Base-by-base conservation (phyloP, 331 rosid species). In the Quercus phellos region DNA sequence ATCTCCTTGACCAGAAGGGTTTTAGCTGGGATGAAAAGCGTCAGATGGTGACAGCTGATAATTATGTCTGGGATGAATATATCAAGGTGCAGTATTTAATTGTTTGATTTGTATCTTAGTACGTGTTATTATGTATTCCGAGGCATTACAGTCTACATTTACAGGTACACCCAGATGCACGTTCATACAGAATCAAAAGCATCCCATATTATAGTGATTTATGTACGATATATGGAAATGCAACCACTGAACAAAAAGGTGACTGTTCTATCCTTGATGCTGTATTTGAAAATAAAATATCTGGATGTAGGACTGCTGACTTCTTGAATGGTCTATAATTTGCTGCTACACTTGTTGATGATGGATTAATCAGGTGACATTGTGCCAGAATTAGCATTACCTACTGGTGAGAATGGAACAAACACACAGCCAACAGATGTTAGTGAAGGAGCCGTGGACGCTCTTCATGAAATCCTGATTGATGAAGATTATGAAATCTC, bases 11-110 rank as follows among this genome's bases (percentile, higher is more conserved):
- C 73, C 86, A 77, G 78, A 79, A 72, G 29, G 93, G 93, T 66
- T 92, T 90, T 80, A 81, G 80, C 83, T 92, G 95, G 97, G 92
- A 92, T 68, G 88, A 92, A 63, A 87, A 77, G 61, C 85, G 90
- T 35, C 86, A 77, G 71, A 92, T 92, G 95, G 93, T 92, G 79
- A 84, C 82, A 3, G 95, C 95, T 35, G 90, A 87, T 80, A 87
- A 90, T 72, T 29, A 75, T 80, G 87, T 82, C 76, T 92, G 97
- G 97, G 93, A 92, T 74, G 92, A 87, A 75, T 89, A 87, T 82
- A 78, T 92, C 78, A 87, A 86, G 91, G 97, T 92, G 24, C 53
- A 24, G 21, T 68, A 34, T 42, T 67, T 30, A 18, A 70, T 74
- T 12, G 0, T 51, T 77, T 19, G 73, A 74, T 66, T 27, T 35